phyloP scores from a whole-genome alignment of 179 eudicot genomes.

The Silene noctiflora region DNA sequence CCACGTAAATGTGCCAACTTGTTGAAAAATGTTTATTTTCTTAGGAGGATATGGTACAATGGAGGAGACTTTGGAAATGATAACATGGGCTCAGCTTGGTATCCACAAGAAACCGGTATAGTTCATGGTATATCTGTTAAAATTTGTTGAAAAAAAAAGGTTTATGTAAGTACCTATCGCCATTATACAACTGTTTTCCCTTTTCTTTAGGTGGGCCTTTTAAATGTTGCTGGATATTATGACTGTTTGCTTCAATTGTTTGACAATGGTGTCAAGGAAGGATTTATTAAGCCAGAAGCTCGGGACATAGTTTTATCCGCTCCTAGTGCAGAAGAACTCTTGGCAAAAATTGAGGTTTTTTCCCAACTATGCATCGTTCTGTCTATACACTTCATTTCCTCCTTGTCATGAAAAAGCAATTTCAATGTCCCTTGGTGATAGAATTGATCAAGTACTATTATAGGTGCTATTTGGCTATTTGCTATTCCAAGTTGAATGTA shows the following conservation, averaged over 20 bases:
- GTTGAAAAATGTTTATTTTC: background rate
- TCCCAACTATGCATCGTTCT: slow-evolving; percentile 5
- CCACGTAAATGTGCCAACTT: slow-evolving; percentile 1
- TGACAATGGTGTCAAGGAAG: slow-evolving; percentile 86
- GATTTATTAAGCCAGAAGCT: slow-evolving; percentile 81
- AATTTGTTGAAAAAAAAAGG: background rate
- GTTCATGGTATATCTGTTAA: background rate
- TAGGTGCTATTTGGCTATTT: background rate
- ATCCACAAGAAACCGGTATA: slow-evolving; percentile 70
- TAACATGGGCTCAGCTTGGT: slow-evolving; percentile 87
- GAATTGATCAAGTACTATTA: too few relatives aligned
- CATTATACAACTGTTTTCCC: slow-evolving; percentile 6
- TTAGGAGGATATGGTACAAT: slow-evolving; percentile 97
- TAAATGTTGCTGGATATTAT: slow-evolving; percentile 84
- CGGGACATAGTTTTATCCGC: slow-evolving; percentile 79
- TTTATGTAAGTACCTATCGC: background rate
- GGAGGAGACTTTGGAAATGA: slow-evolving; percentile 91
- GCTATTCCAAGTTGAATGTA: background rate
- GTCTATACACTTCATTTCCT: background rate
- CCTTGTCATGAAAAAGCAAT: background rate
- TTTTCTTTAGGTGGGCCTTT: slow-evolving; percentile 62
- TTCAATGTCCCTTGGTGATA: background rate
- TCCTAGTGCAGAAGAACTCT: slow-evolving; percentile 73
- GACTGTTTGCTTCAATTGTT: slow-evolving; percentile 63
- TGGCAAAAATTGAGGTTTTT: slow-evolving; percentile 71